phyloP scores from a whole-genome alignment of 306 rosid species.

The Vigna hirtella region DNA sequence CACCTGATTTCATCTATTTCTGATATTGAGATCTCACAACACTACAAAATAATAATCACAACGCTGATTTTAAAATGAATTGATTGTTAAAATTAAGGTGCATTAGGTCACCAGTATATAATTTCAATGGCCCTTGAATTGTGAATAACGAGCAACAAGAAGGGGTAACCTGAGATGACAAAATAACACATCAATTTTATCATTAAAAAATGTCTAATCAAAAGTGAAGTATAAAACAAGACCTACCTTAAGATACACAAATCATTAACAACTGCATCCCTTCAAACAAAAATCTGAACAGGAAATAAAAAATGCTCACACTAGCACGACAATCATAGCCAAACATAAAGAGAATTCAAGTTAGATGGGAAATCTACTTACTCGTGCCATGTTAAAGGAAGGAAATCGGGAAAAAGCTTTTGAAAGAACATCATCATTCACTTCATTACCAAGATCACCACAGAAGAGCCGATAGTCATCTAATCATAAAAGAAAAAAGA shows the following conservation, averaged over 20 bases:
- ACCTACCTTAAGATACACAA: conserved; percentile 72
- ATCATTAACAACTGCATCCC: conserved; percentile 58
- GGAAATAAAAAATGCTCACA: conserved; percentile 59
- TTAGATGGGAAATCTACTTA: conserved; percentile 51
- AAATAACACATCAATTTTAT: conserved; percentile 41
- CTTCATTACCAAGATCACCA: conserved; percentile 99
- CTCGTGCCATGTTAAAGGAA: conserved; percentile 91
- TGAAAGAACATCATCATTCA: conserved; percentile 94
- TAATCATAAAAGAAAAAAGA: conserved; percentile 42
- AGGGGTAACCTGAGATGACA: conserved; percentile 34
- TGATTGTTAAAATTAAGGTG: conserved; percentile 11
- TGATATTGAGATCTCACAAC: conserved; percentile 10
- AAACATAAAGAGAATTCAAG: conserved; percentile 26
- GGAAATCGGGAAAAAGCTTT: conserved; percentile 95
- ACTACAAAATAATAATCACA: conserved; percentile 1
- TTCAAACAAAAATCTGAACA: conserved; percentile 72
- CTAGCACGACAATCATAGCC: conserved; percentile 49
- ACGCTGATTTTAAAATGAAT: conserved; percentile 4
- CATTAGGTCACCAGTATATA: conserved; percentile 38
- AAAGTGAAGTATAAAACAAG: conserved; percentile 46
- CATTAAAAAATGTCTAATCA: conserved; percentile 37
- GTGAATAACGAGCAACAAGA: conserved; percentile 37
- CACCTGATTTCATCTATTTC: conserved; percentile 33
- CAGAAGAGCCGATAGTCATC: conserved; percentile 94
- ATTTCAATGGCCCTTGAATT: conserved; percentile 33